phyloP scores from a whole-genome alignment of 768 basidiomycete species.

The Tulasnella calospora region DNA sequence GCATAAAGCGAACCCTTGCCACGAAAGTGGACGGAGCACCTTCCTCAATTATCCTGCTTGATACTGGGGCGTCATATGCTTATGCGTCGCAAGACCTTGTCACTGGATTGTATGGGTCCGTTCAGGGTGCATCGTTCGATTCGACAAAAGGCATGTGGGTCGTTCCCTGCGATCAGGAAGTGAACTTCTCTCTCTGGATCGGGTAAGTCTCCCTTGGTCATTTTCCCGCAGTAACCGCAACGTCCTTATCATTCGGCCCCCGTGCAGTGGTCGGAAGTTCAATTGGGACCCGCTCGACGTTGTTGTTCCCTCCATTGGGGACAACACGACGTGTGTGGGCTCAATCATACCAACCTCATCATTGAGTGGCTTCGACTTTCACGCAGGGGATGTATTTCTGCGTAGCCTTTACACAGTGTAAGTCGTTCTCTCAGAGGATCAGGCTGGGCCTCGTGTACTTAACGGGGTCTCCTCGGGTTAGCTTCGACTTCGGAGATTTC shows the following conservation, averaged over 20 bases:
- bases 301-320: slow-evolving; percentile 45
- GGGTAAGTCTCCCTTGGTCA: slow-evolving; percentile 42
- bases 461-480: neutral
- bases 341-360: slow-evolving; percentile 66
- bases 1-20: slow-evolving; percentile 33
- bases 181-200: slow-evolving; percentile 75
- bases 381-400: slow-evolving; percentile 76
- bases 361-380: slow-evolving; percentile 70
- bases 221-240: slow-evolving; percentile 25
- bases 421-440: slow-evolving; percentile 38
- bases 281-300: slow-evolving; percentile 79
- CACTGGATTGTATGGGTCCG: slow-evolving; percentile 61
- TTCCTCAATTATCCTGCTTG: slow-evolving; percentile 68
- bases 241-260: slow-evolving; percentile 18
- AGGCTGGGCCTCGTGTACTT: neutral
- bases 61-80: slow-evolving; percentile 80
- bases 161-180: slow-evolving; percentile 68
- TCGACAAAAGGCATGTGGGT: slow-evolving; percentile 54
- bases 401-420: slow-evolving; percentile 79
- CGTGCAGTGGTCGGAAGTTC: slow-evolving; percentile 59
- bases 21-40: slow-evolving; percentile 48
- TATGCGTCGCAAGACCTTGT: slow-evolving; percentile 64
- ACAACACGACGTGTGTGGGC: slow-evolving; percentile 56
- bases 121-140: slow-evolving; percentile 61
- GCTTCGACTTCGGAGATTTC: slow-evolving; percentile 61